Conservation (phyloP, 1,139 yeast genomes). For the Kazachstania sp. region DNA sequence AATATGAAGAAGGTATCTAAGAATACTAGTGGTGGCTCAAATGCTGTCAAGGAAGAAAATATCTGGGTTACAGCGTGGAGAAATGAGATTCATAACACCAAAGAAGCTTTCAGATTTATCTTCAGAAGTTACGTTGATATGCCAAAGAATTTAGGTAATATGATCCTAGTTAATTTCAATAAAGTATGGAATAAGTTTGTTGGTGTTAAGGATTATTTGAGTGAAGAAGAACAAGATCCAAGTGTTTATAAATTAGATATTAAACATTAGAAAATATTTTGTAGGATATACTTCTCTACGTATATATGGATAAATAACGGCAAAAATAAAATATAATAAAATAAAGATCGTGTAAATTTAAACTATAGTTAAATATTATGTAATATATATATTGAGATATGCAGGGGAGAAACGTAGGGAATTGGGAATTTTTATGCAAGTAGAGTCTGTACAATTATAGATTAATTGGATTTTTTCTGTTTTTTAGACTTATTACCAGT, state of each 20-base stretch:
- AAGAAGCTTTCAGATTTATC: slow-evolving; percentile 60
- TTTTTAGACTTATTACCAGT: background rate
- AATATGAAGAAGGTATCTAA: slow-evolving; percentile 19
- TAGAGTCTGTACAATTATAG: background rate
- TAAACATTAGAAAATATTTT: slow-evolving; percentile 7
- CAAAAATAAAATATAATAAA: background rate
- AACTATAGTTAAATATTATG: background rate
- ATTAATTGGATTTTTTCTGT: background rate
- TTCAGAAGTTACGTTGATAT: slow-evolving; percentile 57
- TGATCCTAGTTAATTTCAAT: slow-evolving; percentile 42
- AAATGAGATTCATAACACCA: slow-evolving; percentile 48
- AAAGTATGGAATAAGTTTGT: slow-evolving; percentile 68
- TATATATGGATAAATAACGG: background rate
- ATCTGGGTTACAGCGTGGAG: slow-evolving; percentile 37
- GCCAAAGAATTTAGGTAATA: slow-evolving; percentile 53
- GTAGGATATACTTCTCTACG: background rate
- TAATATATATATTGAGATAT: background rate
- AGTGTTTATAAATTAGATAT: slow-evolving; percentile 18
- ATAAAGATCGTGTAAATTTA: background rate
- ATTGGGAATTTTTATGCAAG: background rate
- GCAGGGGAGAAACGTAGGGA: background rate
- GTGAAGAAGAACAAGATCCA: slow-evolving; percentile 28
- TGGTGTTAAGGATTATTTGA: slow-evolving; percentile 37
- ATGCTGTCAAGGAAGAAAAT: slow-evolving; percentile 6
- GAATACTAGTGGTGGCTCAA: slow-evolving; percentile 6